Evolutionary conservation across 495 filamentous ascomycete species (phyloP), one percentile per base, ranked within the genome.

Genomic region (Penicillium nucicola): DNA sequence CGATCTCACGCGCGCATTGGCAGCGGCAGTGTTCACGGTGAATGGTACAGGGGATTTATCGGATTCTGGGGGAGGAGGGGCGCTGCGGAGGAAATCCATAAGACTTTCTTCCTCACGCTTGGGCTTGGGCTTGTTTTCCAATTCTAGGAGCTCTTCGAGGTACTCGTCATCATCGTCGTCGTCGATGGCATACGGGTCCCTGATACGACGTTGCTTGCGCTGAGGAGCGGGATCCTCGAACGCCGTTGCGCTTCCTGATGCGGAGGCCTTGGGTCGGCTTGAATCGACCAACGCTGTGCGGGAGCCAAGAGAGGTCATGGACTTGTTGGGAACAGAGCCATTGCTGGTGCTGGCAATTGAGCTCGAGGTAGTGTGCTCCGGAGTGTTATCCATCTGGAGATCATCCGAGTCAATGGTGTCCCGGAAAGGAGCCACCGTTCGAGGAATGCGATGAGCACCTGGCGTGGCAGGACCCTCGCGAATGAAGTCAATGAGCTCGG

Each of bases 401-500:
- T 90, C 86, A 47, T 93, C 88, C 22, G 89, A 91, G 61, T 96
- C 91, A 76, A 89, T 85, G 1, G 90, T 90, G 46, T 79, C 84
- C 25, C 89, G 79, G 72, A 95, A 92, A 13, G 92, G 89, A 12
- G 90, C 90, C 25, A 95, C 87, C 12, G 80, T 78, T n/a, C 86
- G 88, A 25, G 90, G 86, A 55, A 92, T 91, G 25, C 88, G 82
- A 41, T 80, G 88, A 45, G 75, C 62, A 22, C 74, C 74, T 9
- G 62, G 62, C 44, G 68, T 74, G 0, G 84, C 82, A 7, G 92
- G 85, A 1, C 92, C 88, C 66, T 88, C 84, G 41, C 91, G 84
- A 45, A 98, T 92, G 70, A 97, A 97, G 59, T 97, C 90, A 43
- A 96, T 95, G 33, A 98, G 70, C 52, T 96, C 93, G 2, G 86